A percentile compares a stretch with the other conserved stretches of the same genome.
phyloP scores from a whole-genome alignment of 2,329 filamentous ascomycete genomes.

The Beauveria scarabaeidicola region DNA sequence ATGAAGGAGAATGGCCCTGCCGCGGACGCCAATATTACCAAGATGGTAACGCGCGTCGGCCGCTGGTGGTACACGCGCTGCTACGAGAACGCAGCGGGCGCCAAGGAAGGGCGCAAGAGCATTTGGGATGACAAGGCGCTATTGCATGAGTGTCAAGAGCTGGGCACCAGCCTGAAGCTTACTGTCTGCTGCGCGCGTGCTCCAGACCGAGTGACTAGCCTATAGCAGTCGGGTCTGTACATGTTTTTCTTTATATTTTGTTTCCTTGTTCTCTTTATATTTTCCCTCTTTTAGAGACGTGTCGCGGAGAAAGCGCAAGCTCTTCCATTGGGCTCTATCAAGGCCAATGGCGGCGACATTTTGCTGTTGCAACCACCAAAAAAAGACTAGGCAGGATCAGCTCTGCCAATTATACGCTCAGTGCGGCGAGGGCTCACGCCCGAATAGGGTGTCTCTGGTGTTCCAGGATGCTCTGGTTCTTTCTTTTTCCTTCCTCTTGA shows the following conservation, averaged over 20 bases:
- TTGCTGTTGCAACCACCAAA: not conserved
- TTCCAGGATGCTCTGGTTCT: not conserved
- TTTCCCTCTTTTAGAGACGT: not conserved
- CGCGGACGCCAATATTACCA: constrained; percentile 79
- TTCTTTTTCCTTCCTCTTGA: not conserved
- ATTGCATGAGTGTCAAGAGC: constrained; percentile 76
- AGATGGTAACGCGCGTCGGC: constrained; percentile 84
- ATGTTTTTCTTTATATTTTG: not conserved
- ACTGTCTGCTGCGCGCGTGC: constrained; percentile 88
- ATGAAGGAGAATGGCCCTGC: constrained; percentile 60
- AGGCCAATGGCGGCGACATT: not conserved
- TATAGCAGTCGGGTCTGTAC: constrained; percentile 18
- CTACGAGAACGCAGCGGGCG: constrained; percentile 65
- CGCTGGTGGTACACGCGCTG: constrained; percentile 95
- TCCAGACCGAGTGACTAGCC: constrained; percentile 48
- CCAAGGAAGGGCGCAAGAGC: constrained; percentile 34
- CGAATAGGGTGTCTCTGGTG: not conserved
- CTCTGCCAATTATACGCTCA: constrained; percentile 1
- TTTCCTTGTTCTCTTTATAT: not conserved
- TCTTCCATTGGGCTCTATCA: not conserved
- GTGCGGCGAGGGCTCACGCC: constrained; percentile 7
- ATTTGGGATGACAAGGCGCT: constrained; percentile 74
- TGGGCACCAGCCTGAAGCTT: constrained; percentile 79
- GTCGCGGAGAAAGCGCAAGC: constrained; percentile 5
- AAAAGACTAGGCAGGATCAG: not conserved